Evolutionary conservation across 768 basidiomycete species (phyloP), one percentile per base, ranked within the genome.

Genomic region (Cystofilobasidium bisporidii): DNA sequence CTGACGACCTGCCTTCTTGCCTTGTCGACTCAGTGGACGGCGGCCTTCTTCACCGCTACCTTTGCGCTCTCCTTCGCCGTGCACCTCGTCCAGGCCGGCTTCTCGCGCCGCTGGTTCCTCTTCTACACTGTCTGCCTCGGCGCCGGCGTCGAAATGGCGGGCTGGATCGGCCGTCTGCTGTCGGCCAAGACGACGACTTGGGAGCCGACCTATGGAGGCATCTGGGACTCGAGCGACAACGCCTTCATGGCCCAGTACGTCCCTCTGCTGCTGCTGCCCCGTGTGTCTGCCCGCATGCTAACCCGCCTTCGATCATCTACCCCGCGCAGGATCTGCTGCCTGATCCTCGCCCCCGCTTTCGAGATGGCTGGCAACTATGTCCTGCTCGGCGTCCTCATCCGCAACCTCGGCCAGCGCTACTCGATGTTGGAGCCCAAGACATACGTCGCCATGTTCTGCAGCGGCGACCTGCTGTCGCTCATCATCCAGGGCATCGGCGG

Each of bases 401-500:
- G 68, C 18, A 71, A 72, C 2, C 74, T 84, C 22, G 83, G 82
- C 0, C 57, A 77, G 5, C 72, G 75, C 47, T 83, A 83, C 73
- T 82, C 82, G 70, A 77, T 82, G 0, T 66, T 84, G 12, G 41
- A 32, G 28, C 50, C 64, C 14, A 47, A 20, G 43, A 47, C 72
- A 0, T 73, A 77, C 71, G 71, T 74, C 12, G 63, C 73, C 45
- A 22, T 76, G 15, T 77, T 78, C 66, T 71, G 76, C 53, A 68
- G 36, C 24, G 73, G 72, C 20, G 87, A 87, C 71, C 72, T 85
- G 24, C 73, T 85, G 40, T 82, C 86, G 12, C 79, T 88, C 26
- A 75, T 83, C 26, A 74, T 86, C 2, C 86, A 88, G 77, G 86
- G 81, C 32, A 75, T 80, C 22, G 86, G 86, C 43, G 86, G 86